Base-by-base conservation (phyloP, 257 asterid species). In the Solanum phureja region DNA sequence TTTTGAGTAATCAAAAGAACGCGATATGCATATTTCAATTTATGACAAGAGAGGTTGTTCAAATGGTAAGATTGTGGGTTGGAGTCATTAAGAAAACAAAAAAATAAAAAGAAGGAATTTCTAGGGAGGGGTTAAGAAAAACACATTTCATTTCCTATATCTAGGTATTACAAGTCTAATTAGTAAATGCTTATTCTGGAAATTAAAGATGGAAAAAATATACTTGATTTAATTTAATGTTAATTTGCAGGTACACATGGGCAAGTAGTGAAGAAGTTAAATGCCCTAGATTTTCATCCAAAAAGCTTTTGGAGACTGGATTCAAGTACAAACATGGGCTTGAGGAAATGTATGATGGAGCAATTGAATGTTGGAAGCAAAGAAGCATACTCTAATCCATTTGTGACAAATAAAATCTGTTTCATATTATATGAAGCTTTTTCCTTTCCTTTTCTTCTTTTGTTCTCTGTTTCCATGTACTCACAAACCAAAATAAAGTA, bases 321-420 rank as follows among this genome's bases (percentile, higher is more conserved):
- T 94, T 94, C 83, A 74, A 79, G 87, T 93, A 62, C 31, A 89
- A 90, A 71, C 87, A 94, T 4, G 95, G 95, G 19, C 89, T 94
- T 21, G 93, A 85, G 66, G 97, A 93, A 72, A 94, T 94, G 91
- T 92, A 88, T 42, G 93, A 93, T 71, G 97, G 88, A 11, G 93
- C 95, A 6, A 87, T 91, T 21, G 84, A 89, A 40, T 42, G 93
- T 42, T 94, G 94, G 89, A 93, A 91, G n/a, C 89, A 90, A 27
- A 93, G 83, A 87, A 89, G 72, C 7, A 10, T 90, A 35, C 76
- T 90, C 5, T 87, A 90, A 76, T 84, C 8, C 37, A 0, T 64
- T 64, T 24, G 33, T 62, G 16, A 10, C 33, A n/a, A 62, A 62
- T 9, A 62, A n/a, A 4, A 1, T 62, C 8, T 21, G 7, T n/a